Base-by-base conservation (phyloP, 495 filamentous ascomycete genomes). In the Neurospora sp. region DNA sequence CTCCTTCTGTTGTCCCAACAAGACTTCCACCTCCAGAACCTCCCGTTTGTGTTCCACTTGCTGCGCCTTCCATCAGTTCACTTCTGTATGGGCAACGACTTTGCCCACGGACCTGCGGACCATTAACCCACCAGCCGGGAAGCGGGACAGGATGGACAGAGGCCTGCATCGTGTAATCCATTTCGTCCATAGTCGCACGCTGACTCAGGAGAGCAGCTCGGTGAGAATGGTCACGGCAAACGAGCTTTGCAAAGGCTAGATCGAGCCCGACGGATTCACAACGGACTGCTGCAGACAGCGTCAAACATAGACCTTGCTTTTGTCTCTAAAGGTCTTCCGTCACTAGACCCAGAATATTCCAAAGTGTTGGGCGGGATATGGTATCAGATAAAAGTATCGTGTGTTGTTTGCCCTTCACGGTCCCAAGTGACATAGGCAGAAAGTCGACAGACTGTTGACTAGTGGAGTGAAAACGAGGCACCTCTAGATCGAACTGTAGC, bases 81-180 rank as follows among this genome's bases (percentile, higher is more conserved):
- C 27, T 66, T 35, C 53, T 66, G 53, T 66, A 66, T 35, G 53
- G 53, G 53, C 53, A 66, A 66, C 53, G 53, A 66, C 53, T 18
- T 66, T 66, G 53, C 53, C 53, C 53, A 31, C 53, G 53, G 27
- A 31, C 27, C 27, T 66, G 53, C 53, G 53, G 12, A 66, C 22
- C 27, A 66, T 66, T 37, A 14, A 35, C 31, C 53, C 53, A 66
- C 53, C 53, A 66, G 53, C 31, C 53, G 27, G 53, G 27, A 66
- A 66, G 53, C 22, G 53, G 53, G 53, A 66, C 53, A 31, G 71
- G 70, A 37, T 71, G 38, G 16, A 41, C 39, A 41, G 42, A 37
- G 16, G 48, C 27, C 39, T 69, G 71, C 71, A 72, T 69, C 71
- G 53, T 41, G 71, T 72, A 72, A 39, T 72, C 71, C 71, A 72